Conservation (phyloP, 2,329 filamentous ascomycete species). For the Sarocladium oryzae region DNA sequence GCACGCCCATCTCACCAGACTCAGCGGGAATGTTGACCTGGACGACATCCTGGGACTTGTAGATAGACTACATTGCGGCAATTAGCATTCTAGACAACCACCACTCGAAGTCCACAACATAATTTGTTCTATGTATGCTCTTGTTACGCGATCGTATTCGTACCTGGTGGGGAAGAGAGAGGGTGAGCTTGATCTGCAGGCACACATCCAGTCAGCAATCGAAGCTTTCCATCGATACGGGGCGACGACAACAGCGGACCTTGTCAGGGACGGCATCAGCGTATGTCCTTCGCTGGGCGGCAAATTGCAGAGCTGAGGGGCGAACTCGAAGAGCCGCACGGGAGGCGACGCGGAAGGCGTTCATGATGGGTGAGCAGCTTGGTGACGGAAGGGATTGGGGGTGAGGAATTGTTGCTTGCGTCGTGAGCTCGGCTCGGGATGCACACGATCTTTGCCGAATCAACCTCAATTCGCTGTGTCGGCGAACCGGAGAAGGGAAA, state of each 20-base stretch:
- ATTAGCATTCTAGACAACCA: constrained; percentile 35
- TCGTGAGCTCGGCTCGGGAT: constrained; percentile 24
- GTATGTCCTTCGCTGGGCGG: constrained; percentile 82
- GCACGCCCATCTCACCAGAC: constrained; percentile 98
- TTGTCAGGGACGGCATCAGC: constrained; percentile 83
- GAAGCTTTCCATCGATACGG: constrained; percentile 16
- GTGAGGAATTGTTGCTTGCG: constrained; percentile 33
- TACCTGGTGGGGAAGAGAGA: constrained; percentile 98
- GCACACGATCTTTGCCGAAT: constrained; percentile 32
- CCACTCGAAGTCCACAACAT: constrained; percentile 16
- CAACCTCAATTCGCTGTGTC: constrained; percentile 30
- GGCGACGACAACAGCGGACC: constrained; percentile 33
- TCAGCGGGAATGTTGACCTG: constrained; percentile 99
- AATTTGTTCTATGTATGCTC: constrained; percentile 10
- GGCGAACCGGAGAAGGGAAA: constrained; percentile 28
- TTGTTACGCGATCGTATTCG: constrained; percentile 29
- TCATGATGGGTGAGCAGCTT: constrained; percentile 59
- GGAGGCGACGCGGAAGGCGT: constrained; percentile 78
- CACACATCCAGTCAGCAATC: constrained; percentile 17
- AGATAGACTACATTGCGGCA: constrained; percentile 58
- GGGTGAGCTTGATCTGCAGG: constrained; percentile 86
- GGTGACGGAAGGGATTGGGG: constrained; percentile 38
- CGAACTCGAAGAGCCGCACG: constrained; percentile 81
- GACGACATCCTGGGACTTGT: constrained; percentile 64
- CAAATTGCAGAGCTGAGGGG: constrained; percentile 67